Base-by-base conservation (phyloP, 1,139 yeast genomes). In the Saccharomyces pastorianus region DNA sequence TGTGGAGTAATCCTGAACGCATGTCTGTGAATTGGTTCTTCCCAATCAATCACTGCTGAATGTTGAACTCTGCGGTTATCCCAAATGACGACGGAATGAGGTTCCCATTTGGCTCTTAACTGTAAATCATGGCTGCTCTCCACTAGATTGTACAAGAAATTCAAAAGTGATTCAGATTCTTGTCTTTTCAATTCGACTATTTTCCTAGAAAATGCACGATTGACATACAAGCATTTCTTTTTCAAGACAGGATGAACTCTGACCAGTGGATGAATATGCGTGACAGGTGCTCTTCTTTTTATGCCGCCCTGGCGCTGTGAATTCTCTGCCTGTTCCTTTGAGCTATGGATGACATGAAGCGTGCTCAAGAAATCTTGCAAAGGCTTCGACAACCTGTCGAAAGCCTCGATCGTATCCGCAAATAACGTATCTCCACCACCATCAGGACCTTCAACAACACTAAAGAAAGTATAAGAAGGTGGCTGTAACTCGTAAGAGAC, bases 391-490 rank as follows among this genome's bases (percentile, higher is more conserved):
- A 85, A 74, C 62, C 86, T 74, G 58, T 84, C 81, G 68, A 83
- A 85, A n/a, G 87, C 82, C 58, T 83, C 88, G 55, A 79, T 76
- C 31, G 82, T 76, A 59, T 82, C 84, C 7, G 81, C 75, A 72
- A 85, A 85, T 53, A 82, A 70, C n/a, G 93, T 85, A 67, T 85
- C 91, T 55, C 90, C 90, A 54, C 91, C 91, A 14, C 79, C 67
- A 51, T 77, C 78, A 42, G 90, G 85, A 44, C 83, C 85, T 61
- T 77, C 83, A 51, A 80, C 70, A 55, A 83, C 78, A 51, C 82
- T 76, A 61, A 85, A 80, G 50, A 83, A 75, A 1, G 91, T 85
- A 57, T 80, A 73, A 1, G 84, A 80, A 4, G 91, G 87, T 8
- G 91, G 87, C 66, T 83, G 88, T 56, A 75, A 72, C 65, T 85